A percentile compares a stretch with the other conserved stretches of the same genome.
Conservation (phyloP, 2,329 filamentous ascomycete species). For the Aspergillus fischeri region DNA sequence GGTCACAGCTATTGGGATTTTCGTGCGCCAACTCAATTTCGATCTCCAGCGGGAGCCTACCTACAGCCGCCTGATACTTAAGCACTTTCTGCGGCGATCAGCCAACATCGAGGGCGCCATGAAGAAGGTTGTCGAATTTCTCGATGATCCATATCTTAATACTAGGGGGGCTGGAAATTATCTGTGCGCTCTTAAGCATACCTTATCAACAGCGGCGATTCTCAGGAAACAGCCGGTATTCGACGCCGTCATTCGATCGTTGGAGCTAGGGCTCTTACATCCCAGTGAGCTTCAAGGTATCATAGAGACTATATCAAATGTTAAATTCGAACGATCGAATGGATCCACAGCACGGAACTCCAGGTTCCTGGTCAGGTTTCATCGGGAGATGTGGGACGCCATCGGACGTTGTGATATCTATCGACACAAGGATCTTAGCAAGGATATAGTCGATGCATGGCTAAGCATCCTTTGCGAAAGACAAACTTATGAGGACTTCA, state of each 20-base stretch:
- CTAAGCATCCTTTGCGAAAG: slow-evolving; percentile 23
- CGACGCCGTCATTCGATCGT: slow-evolving; percentile 22
- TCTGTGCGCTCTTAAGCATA: slow-evolving; percentile 23
- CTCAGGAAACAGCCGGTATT: slow-evolving; percentile 20
- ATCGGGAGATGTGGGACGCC: slow-evolving; percentile 34
- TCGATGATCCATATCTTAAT: slow-evolving; percentile 36
- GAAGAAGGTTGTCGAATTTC: slow-evolving; percentile 27
- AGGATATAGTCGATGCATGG: slow-evolving; percentile 28
- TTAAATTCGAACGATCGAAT: slow-evolving; percentile 11
- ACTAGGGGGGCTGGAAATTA: slow-evolving; percentile 34
- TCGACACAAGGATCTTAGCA: slow-evolving; percentile 28
- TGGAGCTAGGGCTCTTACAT: slow-evolving; percentile 34
- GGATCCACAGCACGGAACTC: slow-evolving; percentile 11
- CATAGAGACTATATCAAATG: slow-evolving; percentile 22
- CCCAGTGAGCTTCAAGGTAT: slow-evolving; percentile 31
- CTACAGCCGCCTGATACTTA: slow-evolving; percentile 34
- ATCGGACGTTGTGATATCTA: slow-evolving; percentile 34
- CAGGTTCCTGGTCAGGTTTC: slow-evolving; percentile 19
- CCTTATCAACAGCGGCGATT: slow-evolving; percentile 16
- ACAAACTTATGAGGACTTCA: slow-evolving; percentile 10
- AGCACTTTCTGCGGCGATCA: slow-evolving; percentile 23
- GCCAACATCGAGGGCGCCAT: slow-evolving; percentile 7
- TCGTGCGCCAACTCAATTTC: slow-evolving; percentile 25
- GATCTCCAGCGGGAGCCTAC: slow-evolving; percentile 32
- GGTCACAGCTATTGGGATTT: slow-evolving; percentile 26